phyloP scores from a whole-genome alignment of 2,329 filamentous ascomycete species.

The Stachybotrys chartarum region DNA sequence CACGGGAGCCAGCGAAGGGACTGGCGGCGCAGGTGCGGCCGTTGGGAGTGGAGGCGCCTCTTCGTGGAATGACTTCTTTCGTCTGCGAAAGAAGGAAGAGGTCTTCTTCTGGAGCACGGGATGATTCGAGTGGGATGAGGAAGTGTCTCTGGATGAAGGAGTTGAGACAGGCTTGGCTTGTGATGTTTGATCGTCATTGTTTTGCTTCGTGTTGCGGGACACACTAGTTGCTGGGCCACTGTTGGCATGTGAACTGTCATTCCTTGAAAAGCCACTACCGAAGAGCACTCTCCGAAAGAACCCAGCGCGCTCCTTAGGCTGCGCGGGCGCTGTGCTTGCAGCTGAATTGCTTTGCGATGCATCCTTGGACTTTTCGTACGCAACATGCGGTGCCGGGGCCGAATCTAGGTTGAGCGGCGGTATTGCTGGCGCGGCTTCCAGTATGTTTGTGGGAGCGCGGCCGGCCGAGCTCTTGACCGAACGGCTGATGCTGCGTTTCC shows the following conservation, averaged over 20 bases:
- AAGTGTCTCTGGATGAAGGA: conserved; percentile 42
- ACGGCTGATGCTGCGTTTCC: conserved; percentile 48
- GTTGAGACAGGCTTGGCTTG: conserved; percentile 20
- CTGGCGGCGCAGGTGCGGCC: conserved; percentile 29
- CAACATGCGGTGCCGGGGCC: conserved; percentile 50
- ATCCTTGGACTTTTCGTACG: conserved; percentile 53
- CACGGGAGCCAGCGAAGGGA: conserved; percentile 28
- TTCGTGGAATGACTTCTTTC: conserved; percentile 84
- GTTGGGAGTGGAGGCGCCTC: conserved; percentile 50
- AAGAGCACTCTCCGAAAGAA: conserved; percentile 97
- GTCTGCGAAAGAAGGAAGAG: conserved; percentile 86
- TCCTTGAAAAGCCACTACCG: conserved; percentile 57
- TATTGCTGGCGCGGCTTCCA: conserved; percentile 20
- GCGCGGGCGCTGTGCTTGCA: conserved; percentile 31
- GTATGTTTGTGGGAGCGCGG: conserved; percentile 18
- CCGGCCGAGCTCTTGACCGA: conserved; percentile 45
- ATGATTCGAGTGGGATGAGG: conserved; percentile 36
- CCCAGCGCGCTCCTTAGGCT: conserved; percentile 64
- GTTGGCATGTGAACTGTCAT: conserved; percentile 15
- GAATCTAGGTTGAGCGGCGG: conserved; percentile 37
- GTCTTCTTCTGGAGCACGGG: conserved; percentile 75
- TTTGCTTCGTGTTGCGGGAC: not conserved
- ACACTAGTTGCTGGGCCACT: not conserved
- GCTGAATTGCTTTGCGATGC: conserved; percentile 45
- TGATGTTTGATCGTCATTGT: not conserved